These are phyloP conservation scores for Boletus rex-veris DNA, from an alignment of 768 basidiomycete genomes.

Conservation along the genomic window DNA sequence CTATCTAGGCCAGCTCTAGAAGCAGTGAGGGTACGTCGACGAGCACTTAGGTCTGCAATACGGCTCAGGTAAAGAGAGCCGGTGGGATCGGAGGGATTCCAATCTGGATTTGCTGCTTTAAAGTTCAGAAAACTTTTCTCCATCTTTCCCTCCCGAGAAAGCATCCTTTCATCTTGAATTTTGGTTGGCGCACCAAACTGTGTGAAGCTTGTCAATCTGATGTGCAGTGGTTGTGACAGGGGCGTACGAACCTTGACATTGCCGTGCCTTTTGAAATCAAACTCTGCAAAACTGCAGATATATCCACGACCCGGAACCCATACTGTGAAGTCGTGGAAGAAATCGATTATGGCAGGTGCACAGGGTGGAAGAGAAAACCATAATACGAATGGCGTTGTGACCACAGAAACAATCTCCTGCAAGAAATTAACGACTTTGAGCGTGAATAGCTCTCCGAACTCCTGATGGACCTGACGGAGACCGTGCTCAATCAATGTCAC, in stretches of 20 bases:
- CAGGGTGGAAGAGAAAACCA: constrained; percentile 90
- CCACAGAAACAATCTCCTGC: constrained; percentile 85
- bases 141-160: constrained; percentile 96
- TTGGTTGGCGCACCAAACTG: constrained; percentile 84
- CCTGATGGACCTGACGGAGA: constrained; percentile 68
- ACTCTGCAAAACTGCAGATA: constrained; percentile 97
- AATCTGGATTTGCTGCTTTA: constrained; percentile 94
- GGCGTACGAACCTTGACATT: constrained; percentile 69
- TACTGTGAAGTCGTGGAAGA: constrained; percentile 96
- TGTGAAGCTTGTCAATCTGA: neutral
- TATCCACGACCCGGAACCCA: constrained; percentile 96
- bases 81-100: constrained; percentile 88
- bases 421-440: constrained; percentile 87
- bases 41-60: constrained; percentile 67
- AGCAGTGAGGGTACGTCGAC: constrained; percentile 32
- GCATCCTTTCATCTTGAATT: constrained; percentile 66
- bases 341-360: constrained; percentile 90
- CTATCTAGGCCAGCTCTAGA: constrained; percentile 28
- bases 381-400: constrained; percentile 90
- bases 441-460: constrained; percentile 90
- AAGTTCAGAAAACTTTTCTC: constrained; percentile 97
- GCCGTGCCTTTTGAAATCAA: constrained; percentile 94
- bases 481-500: neutral
- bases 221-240: neutral
- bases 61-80: constrained; percentile 87